Base-by-base conservation (phyloP, 768 basidiomycete species). In the Boletus vinaceobasis region DNA sequence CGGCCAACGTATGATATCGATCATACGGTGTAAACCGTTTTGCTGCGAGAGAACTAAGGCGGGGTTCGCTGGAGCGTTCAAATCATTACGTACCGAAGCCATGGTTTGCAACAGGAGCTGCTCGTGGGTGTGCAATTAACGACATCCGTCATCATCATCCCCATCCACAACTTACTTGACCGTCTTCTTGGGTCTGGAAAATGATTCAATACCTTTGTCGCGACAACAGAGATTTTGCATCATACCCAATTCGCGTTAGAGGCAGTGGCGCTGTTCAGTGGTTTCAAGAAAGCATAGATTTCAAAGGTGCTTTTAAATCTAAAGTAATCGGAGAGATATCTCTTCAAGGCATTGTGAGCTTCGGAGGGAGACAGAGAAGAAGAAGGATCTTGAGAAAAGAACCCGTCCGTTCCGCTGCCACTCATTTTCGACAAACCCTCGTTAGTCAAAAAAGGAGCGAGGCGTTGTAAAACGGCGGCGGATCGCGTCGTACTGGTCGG, bases 21-120 rank as follows among this genome's bases (percentile, higher is more conserved):
- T 64, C 21, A 87, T 69, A 32, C 82, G 78, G 6, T 73, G 69
- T 32, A 84, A 64, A 10, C 79, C 80, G 37, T 81, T 80, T 50
- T 75, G 75, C 82, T 80, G 53, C 23, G 6, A 38, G 15, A 49
- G 7, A 23, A 14, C 45, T 8, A 33, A 26, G 23, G 7, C 2
- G 29, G 15, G 4, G 5, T 2, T 4, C 7, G 14, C 9, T 9
- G 1, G 3, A 43, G 1, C 5, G 13, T 11, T 6, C 1, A 3
- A 9, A 21, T 17, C 11, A 27, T 6, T 4, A 64, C 70, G n/a
- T 52, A 79, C 78, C 8, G 70, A 72, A 11, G 75, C 69, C 27
- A 80, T 61, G 0, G 65, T 64, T 15, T 68, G 62, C 5, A 79
- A 65, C 21, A 83, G 62, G 7, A 78, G 70, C 75, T 81, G 52